Percentiles rank a stretch among this genome's conserved stretches.
Evolutionary conservation across 495 filamentous ascomycete genomes (phyloP).

Genomic region (Tricharina praecox): DNA sequence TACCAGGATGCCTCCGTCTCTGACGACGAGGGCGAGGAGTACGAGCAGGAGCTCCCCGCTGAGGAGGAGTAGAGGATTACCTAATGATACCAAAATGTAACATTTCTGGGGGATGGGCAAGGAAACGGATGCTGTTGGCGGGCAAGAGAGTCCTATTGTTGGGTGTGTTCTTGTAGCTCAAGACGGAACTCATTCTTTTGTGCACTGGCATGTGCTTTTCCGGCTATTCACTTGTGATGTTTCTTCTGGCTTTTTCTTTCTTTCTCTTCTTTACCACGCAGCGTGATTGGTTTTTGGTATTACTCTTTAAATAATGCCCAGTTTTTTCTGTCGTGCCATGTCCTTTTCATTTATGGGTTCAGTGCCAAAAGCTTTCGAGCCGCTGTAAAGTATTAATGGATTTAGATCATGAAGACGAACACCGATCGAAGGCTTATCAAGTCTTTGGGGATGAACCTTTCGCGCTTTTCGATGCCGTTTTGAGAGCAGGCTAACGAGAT

Average conservation of each 20-base stretch:
- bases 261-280: constrained; percentile 2
- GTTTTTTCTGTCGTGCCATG: no score
- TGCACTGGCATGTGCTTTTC: neutral
- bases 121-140: neutral
- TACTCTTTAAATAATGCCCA: no score
- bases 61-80: constrained; percentile 35
- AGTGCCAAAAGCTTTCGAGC: no score
- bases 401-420: no score
- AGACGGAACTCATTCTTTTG: neutral
- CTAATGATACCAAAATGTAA: constrained; percentile 8
- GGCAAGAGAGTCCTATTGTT: neutral
- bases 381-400: no score
- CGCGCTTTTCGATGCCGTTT: no score
- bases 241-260: no score
- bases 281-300: constrained; percentile 3
- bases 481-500: no score
- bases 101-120: constrained; percentile 4
- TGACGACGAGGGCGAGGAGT: constrained; percentile 45
- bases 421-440: no score
- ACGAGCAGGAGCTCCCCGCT: constrained; percentile 42
- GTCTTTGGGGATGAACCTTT: no score
- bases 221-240: neutral
- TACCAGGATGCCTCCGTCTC: constrained; percentile 95
- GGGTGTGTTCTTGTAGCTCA: constrained; percentile 1
- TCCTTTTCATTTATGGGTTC: no score